phyloP scores from a whole-genome alignment of 2,329 filamentous ascomycete species.

The Fusarium sp. region DNA sequence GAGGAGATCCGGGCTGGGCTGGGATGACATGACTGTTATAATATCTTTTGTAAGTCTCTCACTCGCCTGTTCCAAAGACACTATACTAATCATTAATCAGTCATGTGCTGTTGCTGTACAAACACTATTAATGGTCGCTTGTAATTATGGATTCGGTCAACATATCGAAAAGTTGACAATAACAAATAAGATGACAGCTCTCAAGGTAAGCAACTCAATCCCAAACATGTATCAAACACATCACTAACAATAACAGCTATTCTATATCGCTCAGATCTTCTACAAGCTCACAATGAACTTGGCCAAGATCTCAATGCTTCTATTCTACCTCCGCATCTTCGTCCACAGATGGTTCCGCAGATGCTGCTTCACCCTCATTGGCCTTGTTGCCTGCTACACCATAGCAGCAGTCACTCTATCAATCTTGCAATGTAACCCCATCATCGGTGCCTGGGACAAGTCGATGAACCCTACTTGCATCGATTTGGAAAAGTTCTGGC shows the following conservation, averaged over 20 bases:
- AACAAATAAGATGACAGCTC: slow-evolving; percentile 50
- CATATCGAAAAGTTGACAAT: slow-evolving; percentile 51
- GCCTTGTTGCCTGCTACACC: slow-evolving; percentile 58
- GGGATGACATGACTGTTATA: slow-evolving; percentile 58
- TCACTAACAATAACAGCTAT: slow-evolving; percentile 51
- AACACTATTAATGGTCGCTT: slow-evolving; percentile 55
- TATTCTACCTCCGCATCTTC: slow-evolving; percentile 67
- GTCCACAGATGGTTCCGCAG: slow-evolving; percentile 58
- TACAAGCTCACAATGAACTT: slow-evolving; percentile 66
- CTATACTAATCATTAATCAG: slow-evolving; percentile 38
- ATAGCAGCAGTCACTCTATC: slow-evolving; percentile 58
- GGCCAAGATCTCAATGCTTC: slow-evolving; percentile 63
- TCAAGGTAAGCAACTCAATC: slow-evolving; percentile 47
- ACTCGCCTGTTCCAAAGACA: neutral
- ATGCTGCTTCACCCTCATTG: slow-evolving; percentile 55
- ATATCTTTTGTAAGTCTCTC: slow-evolving; percentile 52
- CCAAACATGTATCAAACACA: neutral
- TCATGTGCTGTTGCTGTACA: slow-evolving; percentile 51
- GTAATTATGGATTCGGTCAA: slow-evolving; percentile 56
- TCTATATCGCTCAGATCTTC: slow-evolving; percentile 63
- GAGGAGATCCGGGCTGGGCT: slow-evolving; percentile 51
- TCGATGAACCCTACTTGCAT: slow-evolving; percentile 57
- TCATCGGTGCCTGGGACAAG: slow-evolving; percentile 59
- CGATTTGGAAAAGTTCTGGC: slow-evolving; percentile 59
- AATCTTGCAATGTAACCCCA: slow-evolving; percentile 62